Base-by-base conservation (phyloP, 768 basidiomycete species). In the Mycena galopus region DNA sequence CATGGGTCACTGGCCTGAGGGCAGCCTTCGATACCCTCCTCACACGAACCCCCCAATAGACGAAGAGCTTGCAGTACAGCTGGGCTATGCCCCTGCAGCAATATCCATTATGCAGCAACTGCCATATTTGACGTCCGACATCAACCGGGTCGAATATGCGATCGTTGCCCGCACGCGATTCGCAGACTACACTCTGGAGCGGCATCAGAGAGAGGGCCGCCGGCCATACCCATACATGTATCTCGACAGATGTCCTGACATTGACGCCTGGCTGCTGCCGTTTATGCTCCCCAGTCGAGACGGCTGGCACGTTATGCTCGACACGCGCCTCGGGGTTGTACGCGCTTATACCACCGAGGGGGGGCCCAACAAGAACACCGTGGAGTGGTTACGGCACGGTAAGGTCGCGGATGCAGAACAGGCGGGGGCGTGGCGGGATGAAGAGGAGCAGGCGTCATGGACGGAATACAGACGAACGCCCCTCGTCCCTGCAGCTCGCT, bases 191-290 rank as follows among this genome's bases (percentile, higher is more conserved):
- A 69, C 67, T 2, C 12, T 16, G 5, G 63, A 73, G 5, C 6
- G 16, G 7, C 44, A 73, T 29, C 47, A 69, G 2, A 19, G 27
- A 61, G 64, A 69, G 25, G 67, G 67, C 17, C 72, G 68, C 23
- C 57, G 29, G 14, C 67, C 64, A 10, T 66, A 55, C 14, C 72
- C 72, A 9, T 65, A 62, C 51, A 8, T 64, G n/a, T 61, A 39
- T 16, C 17, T 65, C 27, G 67, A 68, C 30, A 61, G 51, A 1
- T 73, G 67, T 32, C 61, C 66, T 6, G 37, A 53, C 37, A 29
- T 69, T 37, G 72, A 73, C 59, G 51, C 72, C n/a, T 73, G 72
- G 72, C 42, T 73, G 42, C 64, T 73, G 0, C 72, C 72, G 19
- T 51, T 73, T 21, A 44, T 66, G 58, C 37, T 73, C 17, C 59